These are phyloP conservation scores for Streptanthus diversifolius DNA, from an alignment of 345 rosid genomes.

Conservation along the genomic window DNA sequence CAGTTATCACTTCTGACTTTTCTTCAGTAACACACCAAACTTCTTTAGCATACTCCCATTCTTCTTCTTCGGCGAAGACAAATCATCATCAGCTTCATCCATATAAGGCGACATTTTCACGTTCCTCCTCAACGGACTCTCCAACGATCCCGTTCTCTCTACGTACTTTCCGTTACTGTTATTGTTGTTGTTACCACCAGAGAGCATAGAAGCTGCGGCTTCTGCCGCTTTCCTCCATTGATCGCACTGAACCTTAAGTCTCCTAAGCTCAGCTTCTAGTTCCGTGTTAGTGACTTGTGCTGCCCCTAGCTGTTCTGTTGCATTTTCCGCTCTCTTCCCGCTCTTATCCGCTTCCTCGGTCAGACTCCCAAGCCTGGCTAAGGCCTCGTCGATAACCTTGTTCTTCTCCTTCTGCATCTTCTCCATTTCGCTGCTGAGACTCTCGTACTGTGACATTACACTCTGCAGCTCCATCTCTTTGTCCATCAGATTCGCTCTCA, in stretches of 20 bases:
- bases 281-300: constrained; percentile 69
- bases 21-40: constrained; percentile 87
- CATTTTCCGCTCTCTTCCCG: constrained; percentile 56
- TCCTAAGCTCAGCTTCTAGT: constrained; percentile 82
- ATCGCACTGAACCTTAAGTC: constrained; percentile 87
- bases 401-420: constrained; percentile 48
- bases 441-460: constrained; percentile 49
- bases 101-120: constrained; percentile 62
- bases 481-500: constrained; percentile 47
- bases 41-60: constrained; percentile 87
- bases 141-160: constrained; percentile 64
- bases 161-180: constrained; percentile 51
- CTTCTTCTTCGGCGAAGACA: constrained; percentile 75
- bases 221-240: constrained; percentile 99
- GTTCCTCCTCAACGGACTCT: constrained; percentile 40
- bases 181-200: constrained; percentile 50
- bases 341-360: constrained; percentile 74
- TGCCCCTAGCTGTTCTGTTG: constrained; percentile 69
- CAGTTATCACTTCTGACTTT: constrained; percentile 55
- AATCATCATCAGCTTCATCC: constrained; percentile 79
- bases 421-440: constrained; percentile 50
- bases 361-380: constrained; percentile 50
- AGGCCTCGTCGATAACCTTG: constrained; percentile 56
- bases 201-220: constrained; percentile 85
- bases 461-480: constrained; percentile 53